phyloP scores from a whole-genome alignment of 2,329 filamentous ascomycete genomes.

The Thelonectria olida region DNA sequence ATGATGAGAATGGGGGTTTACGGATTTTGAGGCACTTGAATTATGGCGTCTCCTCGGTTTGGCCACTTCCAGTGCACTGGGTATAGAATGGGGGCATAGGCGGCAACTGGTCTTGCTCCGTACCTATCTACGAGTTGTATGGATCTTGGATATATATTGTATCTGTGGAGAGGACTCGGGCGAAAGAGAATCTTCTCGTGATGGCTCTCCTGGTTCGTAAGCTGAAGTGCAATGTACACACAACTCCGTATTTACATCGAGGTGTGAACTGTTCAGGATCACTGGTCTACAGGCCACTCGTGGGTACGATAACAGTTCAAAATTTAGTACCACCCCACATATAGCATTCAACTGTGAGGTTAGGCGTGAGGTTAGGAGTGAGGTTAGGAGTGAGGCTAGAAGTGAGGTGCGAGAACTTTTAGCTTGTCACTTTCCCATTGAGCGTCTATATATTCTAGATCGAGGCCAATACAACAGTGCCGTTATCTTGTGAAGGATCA shows the following conservation, averaged over 20 bases:
- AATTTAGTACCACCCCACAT: too few relatives aligned
- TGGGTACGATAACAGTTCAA: too few relatives aligned
- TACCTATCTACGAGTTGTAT: not conserved
- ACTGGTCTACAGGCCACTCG: not conserved
- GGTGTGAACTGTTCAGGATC: not conserved
- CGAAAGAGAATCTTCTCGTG: not conserved
- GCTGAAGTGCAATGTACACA: not conserved
- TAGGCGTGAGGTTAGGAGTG: too few relatives aligned
- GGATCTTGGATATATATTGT: constrained; percentile 2
- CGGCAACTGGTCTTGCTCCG: constrained; percentile 1
- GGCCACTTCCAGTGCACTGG: not conserved
- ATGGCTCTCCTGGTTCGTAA: not conserved
- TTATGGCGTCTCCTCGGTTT: constrained; percentile 6
- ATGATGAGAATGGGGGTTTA: constrained; percentile 13
- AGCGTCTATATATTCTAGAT: too few relatives aligned
- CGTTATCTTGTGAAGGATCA: too few relatives aligned
- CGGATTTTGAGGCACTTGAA: constrained; percentile 8
- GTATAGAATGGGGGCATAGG: not conserved
- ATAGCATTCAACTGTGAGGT: too few relatives aligned
- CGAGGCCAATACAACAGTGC: too few relatives aligned
- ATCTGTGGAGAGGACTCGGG: not conserved
- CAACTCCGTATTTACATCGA: not conserved
- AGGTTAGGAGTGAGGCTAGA: too few relatives aligned
- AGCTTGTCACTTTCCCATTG: too few relatives aligned
- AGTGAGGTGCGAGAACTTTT: too few relatives aligned